Evolutionary conservation across 176 grass and related monocot species (phyloP).

Genomic region (Carex cristatella): DNA sequence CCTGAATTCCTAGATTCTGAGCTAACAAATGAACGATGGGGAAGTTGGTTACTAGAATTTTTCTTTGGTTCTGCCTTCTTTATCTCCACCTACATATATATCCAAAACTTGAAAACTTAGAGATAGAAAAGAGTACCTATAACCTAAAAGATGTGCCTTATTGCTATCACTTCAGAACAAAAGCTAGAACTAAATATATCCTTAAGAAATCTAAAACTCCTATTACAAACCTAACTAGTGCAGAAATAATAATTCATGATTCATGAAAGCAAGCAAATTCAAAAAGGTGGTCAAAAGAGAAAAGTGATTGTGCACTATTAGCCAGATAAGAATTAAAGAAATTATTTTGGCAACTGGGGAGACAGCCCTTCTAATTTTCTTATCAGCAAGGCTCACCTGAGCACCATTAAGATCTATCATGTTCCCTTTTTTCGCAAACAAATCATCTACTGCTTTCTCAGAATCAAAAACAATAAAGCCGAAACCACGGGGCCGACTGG

Average conservation of each 20-base stretch:
- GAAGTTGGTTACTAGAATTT: constrained; percentile 48
- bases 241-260: constrained; percentile 29
- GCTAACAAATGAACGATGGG: constrained; percentile 47
- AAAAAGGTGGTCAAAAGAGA: constrained; percentile 2
- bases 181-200: not conserved
- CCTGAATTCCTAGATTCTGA: constrained; percentile 21
- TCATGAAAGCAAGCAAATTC: constrained; percentile 18
- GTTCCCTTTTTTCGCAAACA: constrained; percentile 89
- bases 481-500: constrained; percentile 68
- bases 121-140: constrained; percentile 11
- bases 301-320: not conserved
- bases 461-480: constrained; percentile 89
- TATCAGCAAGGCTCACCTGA: constrained; percentile 56
- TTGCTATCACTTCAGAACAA: not conserved
- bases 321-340: constrained; percentile 9
- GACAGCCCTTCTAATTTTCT: constrained; percentile 7
- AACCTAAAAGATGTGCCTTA: constrained; percentile 15
- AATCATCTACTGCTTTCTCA: constrained; percentile 84
- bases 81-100: constrained; percentile 90
- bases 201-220: constrained; percentile 10
- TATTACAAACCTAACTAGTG: not conserved
- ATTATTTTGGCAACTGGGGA: not conserved
- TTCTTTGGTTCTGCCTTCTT: constrained; percentile 99
- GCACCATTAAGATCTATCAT: constrained; percentile 88
- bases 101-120: constrained; percentile 23